phyloP scores from a whole-genome alignment of 2,329 filamentous ascomycete genomes.

The Venturia effusa region DNA sequence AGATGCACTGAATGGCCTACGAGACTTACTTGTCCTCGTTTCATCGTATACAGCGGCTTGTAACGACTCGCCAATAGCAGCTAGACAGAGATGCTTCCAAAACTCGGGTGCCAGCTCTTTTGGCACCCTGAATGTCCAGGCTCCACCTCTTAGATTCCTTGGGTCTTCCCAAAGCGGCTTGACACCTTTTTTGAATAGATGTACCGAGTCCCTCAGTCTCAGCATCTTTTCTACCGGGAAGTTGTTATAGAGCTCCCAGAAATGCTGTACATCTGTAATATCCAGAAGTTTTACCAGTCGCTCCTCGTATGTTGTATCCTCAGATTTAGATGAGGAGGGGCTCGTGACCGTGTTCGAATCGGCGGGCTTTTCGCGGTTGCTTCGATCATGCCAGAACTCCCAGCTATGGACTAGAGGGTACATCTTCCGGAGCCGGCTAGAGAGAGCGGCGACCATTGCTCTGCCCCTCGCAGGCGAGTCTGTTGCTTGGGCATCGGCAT shows the following conservation, averaged over 20 bases:
- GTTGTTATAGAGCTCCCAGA: conserved; percentile 51
- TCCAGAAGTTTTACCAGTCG: conserved; percentile 35
- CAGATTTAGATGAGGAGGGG: conserved; percentile 20
- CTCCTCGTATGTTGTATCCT: conserved; percentile 27
- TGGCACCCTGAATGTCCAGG: conserved; percentile 84
- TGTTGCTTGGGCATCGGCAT: conserved; percentile 49
- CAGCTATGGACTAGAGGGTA: conserved; percentile 41
- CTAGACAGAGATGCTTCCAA: conserved; percentile 71
- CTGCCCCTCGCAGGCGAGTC: conserved; percentile 64
- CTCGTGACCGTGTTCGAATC: conserved; percentile 17
- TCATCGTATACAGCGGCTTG: conserved; percentile 57
- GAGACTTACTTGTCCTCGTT: conserved; percentile 43
- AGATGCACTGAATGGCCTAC: not conserved
- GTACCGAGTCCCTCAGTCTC: conserved; percentile 54
- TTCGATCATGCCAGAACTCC: conserved; percentile 42
- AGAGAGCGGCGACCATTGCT: conserved; percentile 50
- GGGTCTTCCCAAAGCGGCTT: conserved; percentile 80
- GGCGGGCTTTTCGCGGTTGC: conserved; percentile 21
- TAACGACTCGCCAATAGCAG: conserved; percentile 74
- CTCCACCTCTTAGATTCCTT: conserved; percentile 73
- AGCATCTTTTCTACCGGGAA: conserved; percentile 60
- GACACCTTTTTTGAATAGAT: conserved; percentile 73
- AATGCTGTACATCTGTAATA: conserved; percentile 37
- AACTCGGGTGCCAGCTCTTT: conserved; percentile 62
- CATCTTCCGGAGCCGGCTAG: conserved; percentile 32